These are phyloP conservation scores for Pulveroboletus sp. DNA, from an alignment of 768 basidiomycete genomes.

Conservation along the genomic window DNA sequence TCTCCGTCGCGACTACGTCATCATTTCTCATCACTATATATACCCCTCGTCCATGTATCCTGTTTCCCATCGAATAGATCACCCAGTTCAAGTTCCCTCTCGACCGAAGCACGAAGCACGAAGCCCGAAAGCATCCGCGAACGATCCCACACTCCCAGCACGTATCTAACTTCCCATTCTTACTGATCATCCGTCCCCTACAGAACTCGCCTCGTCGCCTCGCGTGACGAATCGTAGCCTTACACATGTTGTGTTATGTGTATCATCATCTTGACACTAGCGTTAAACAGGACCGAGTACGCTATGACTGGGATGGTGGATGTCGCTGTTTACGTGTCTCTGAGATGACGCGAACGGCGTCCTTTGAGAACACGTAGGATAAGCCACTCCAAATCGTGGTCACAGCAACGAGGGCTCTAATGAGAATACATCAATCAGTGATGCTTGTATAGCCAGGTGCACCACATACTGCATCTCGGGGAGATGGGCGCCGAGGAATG, in stretches of 20 bases:
- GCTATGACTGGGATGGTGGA: conserved; percentile 21
- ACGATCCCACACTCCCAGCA: no score
- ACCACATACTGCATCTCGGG: conserved; percentile 70
- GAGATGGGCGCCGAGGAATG: conserved; percentile 53
- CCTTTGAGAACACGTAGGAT: conserved; percentile 75
- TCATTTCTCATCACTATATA: no score
- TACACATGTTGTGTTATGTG: conserved; percentile 16
- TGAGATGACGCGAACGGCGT: conserved; percentile 64
- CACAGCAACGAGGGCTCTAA: conserved; percentile 80
- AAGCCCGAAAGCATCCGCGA: no score
- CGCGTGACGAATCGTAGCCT: no score
- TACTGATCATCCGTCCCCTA: no score
- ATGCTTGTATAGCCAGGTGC: background rate
- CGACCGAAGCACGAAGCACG: no score
- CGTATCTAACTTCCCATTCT: no score
- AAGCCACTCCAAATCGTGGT: conserved; percentile 93
- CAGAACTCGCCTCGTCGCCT: no score
- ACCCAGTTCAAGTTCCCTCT: no score
- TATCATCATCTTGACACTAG: conserved; percentile 14
- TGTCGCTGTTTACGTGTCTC: conserved; percentile 31
- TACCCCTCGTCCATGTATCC: no score
- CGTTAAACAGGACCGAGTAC: background rate
- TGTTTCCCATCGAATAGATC: no score
- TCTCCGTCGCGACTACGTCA: no score
- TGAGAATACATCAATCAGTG: background rate